Evolutionary conservation across 2,329 filamentous ascomycete genomes (phyloP), one percentile per base, ranked within the genome.

Genomic region (Myriosclerotinia scirpicola): DNA sequence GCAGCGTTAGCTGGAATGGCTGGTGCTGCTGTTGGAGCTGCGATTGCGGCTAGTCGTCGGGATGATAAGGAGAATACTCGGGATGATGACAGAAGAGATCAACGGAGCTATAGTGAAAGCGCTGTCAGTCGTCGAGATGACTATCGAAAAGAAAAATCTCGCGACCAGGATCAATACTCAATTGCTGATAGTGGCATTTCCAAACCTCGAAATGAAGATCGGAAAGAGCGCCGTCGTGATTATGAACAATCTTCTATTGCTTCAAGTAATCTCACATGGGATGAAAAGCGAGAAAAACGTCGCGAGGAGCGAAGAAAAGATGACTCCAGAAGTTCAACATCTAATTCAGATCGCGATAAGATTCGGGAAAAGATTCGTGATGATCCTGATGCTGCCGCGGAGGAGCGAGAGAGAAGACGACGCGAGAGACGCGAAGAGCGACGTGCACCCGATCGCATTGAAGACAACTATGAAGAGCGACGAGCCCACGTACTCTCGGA

Each of bases 21-120:
- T 40, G 83, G 81, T 34, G 82, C 82, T 5, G 81, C 81, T 12
- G 77, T 83, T 26, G 82, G 82, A 17, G 82, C 81, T 52, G 79
- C 78, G 34, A 78, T 81, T 59, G 78, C 80, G 20, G 77, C 80
- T 61, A 76, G 79, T 15, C 75, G 73, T 58, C 70, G 69, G 58
- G 71, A 75, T 65, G 72, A 72, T 7, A 73, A 72, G 61, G 71
- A 75, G 6, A 69, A 66, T 40, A 62, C 65, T n/a, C 69, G 69
- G 40, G 70, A 72, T 42, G 70, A 73, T 42, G 68, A 69, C 38
- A 48, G 50, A 55, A 71, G 68, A 17, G 44, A 55, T 30, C 53
- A 54, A 1, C 42, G 63, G 42, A 50, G 69, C 68, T 64, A 72
- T 58, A 55, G 65, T 46, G 71, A 73, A 22, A 65, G 67, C 20